Evolutionary conservation across 768 basidiomycete genomes (phyloP).

Genomic region (Naganishia antarctica): DNA sequence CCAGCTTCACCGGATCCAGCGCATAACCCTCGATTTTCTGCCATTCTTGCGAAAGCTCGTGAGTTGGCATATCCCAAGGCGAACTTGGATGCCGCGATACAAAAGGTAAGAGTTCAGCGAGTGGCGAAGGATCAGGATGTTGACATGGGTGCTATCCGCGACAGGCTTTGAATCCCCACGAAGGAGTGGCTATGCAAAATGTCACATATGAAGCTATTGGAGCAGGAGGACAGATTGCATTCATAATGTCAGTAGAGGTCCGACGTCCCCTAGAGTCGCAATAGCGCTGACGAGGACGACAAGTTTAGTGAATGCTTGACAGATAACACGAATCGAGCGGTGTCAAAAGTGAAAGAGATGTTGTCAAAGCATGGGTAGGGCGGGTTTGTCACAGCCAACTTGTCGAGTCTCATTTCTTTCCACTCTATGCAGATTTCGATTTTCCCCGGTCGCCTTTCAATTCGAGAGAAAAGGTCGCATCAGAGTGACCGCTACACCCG

Average conservation of each 20-base stretch:
- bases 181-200: constrained; percentile 41
- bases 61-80: constrained; percentile 41
- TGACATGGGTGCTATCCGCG: not conserved
- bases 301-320: constrained; percentile 41
- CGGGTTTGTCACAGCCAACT: not conserved
- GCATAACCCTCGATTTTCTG: constrained; percentile 37
- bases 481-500: constrained; percentile 24
- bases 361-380: constrained; percentile 37
- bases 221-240: constrained; percentile 39
- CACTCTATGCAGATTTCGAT: constrained; percentile 32
- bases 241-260: constrained; percentile 42
- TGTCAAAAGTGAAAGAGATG: constrained; percentile 39
- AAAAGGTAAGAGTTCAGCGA: constrained; percentile 27
- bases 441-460: constrained; percentile 40
- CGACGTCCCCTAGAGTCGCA: not conserved
- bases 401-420: not conserved
- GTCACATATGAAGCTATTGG: constrained; percentile 45
- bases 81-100: constrained; percentile 40
- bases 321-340: constrained; percentile 37
- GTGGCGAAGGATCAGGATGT: not conserved
- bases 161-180: constrained; percentile 29
- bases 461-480: constrained; percentile 46
- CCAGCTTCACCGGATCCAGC: constrained; percentile 38
- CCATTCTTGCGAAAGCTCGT: constrained; percentile 38
- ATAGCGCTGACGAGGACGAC: not conserved